Evolutionary conservation across 805 yeast species (phyloP), one percentile per base, ranked within the genome.

Genomic region (Tetrapisispora pingtungensis): DNA sequence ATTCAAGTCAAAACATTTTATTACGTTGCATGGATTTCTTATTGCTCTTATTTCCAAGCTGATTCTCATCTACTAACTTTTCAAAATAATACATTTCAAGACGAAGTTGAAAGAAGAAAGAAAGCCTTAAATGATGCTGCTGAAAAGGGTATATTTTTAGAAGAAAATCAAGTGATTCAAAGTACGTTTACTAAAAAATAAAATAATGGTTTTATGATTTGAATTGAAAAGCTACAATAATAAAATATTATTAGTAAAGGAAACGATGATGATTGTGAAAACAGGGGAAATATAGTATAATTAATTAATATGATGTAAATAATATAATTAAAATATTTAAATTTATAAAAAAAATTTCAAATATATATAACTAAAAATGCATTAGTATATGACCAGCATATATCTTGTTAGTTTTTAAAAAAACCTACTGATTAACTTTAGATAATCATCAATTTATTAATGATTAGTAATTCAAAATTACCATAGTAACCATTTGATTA

Each of bases 81-180:
- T 49, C 69, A 68, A 43, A 50, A 59, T 24, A 58, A 65, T 36
- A 53, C 62, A 30, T 64, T 60, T 46, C 53, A 46, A 8, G 62
- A 62, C 18, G 70, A 70, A 45, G 46, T 54, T 35, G 47, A 46
- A n/a, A 61, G 69, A 50, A 61, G 72, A 47, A 56, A 55, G 32
- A 60, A 54, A 38, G 53, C 68, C 20, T 43, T 70, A 34, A 69
- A 69, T 46, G 70, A 68, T 33, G 74, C 73, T 24, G 74, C 74
- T 12, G 73, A 70, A 26, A 59, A 69, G 44, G 75, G 74, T 3
- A 56, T 68, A 15, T 69, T 66, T 40, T 45, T 69, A 34, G 72
- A 69, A 42, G 72, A 67, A 35, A 66, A 56, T 12, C 42, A 39
- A 20, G 37, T 39, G n/a, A 10, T 36, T 17, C 35, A 7, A n/a